Percentiles rank a stretch among this genome's conserved stretches.
Evolutionary conservation across 768 basidiomycete species (phyloP).

Genomic region (Artomyces pyxidatus): DNA sequence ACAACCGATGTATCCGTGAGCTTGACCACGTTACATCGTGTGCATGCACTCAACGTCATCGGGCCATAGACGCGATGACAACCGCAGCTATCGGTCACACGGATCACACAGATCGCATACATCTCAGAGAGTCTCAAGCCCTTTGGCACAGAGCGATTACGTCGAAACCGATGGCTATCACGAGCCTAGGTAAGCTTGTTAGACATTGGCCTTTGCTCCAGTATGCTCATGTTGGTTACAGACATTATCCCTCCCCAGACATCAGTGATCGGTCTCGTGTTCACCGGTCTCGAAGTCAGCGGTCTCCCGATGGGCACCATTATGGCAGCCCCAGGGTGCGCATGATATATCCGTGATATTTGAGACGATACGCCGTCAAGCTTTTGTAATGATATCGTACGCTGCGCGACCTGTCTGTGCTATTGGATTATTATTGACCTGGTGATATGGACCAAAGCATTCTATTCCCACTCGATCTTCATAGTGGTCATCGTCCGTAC

Average conservation of each 20-base stretch:
- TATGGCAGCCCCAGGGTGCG: conserved; percentile 6
- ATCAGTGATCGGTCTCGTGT: neutral
- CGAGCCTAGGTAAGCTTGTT: neutral
- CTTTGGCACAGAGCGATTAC: neutral
- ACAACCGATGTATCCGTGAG: conserved; percentile 8
- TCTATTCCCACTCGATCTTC: too few species aligned
- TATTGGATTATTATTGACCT: too few species aligned
- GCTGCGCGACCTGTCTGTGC: too few species aligned
- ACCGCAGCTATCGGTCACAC: neutral
- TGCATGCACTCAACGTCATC: neutral
- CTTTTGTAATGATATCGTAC: too few species aligned
- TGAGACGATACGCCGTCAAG: too few species aligned
- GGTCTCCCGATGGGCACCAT: neutral
- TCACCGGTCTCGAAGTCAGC: neutral
- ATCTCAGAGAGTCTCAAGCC: neutral
- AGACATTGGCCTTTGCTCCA: neutral
- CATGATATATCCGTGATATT: conserved; percentile 14
- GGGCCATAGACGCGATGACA: neutral
- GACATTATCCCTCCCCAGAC: neutral
- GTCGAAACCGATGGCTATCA: neutral
- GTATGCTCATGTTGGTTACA: conserved; percentile 1
- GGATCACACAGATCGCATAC: neutral
- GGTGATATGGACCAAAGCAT: too few species aligned
- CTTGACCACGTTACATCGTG: neutral
- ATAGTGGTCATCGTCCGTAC: too few species aligned